phyloP scores from a whole-genome alignment of 1,284 basidiomycete species.

The Omphalotus olearius region DNA sequence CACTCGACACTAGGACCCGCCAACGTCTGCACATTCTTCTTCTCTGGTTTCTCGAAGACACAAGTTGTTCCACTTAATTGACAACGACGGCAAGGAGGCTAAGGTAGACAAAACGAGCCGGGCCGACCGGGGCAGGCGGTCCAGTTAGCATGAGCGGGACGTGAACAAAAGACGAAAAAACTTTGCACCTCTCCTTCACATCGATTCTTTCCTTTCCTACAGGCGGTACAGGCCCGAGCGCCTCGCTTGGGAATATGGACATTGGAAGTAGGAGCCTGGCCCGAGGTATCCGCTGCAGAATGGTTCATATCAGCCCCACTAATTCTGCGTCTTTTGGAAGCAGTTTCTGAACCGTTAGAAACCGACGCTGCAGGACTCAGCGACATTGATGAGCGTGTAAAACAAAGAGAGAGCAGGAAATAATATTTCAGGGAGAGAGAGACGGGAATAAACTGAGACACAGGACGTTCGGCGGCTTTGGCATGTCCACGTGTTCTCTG shows the following conservation, averaged over 20 bases:
- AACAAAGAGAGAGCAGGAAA: background rate
- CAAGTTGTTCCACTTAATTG: slow-evolving; percentile 79
- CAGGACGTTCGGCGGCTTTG: background rate
- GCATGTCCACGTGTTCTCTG: background rate
- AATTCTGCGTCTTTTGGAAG: slow-evolving; percentile 34
- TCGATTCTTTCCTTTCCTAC: slow-evolving; percentile 88
- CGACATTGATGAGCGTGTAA: slow-evolving; percentile 29
- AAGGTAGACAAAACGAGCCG: slow-evolving; percentile 30
- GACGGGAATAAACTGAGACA: slow-evolving; percentile 4
- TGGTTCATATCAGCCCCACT: slow-evolving; percentile 23
- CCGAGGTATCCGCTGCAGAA: slow-evolving; percentile 20
- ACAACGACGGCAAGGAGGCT: slow-evolving; percentile 89
- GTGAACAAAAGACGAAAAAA: slow-evolving; percentile 23
- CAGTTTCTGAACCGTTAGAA: slow-evolving; percentile 37
- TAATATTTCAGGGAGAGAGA: background rate
- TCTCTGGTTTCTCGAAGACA: slow-evolving; percentile 91
- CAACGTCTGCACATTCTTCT: slow-evolving; percentile 61
- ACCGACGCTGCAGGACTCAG: slow-evolving; percentile 36
- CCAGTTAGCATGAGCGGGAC: slow-evolving; percentile 39
- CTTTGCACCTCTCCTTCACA: slow-evolving; percentile 79
- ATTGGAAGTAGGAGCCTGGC: slow-evolving; percentile 20
- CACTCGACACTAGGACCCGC: slow-evolving; percentile 71
- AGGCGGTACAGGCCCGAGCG: slow-evolving; percentile 75
- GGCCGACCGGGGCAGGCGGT: slow-evolving; percentile 61
- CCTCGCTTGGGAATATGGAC: slow-evolving; percentile 76